Evolutionary conservation across 176 grass and related monocot genomes (phyloP), one percentile per base, ranked within the genome.

Genomic region (Aegilops umbellulata): DNA sequence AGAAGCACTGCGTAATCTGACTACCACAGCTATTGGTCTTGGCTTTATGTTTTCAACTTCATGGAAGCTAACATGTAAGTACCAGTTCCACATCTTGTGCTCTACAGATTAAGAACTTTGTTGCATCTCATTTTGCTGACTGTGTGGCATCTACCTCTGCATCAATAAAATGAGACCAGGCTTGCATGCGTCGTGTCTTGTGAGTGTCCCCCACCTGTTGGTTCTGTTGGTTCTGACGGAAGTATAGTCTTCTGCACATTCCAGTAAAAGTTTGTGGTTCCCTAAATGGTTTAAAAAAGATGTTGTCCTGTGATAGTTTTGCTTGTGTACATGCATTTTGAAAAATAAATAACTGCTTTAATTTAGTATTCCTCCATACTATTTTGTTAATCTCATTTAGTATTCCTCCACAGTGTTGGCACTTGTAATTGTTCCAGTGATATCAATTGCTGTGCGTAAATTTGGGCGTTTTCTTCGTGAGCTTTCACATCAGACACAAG

Each of bases 1-100:
- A n/a, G 92, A 99, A 81, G 94, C 97, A 55, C 84, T 99, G 78
- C 90, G 97, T 69, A 99, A 90, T 86, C 65, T 93, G 70, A 90
- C 94, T 63, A 99, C 94, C 61, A 99, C 90, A 39, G 65, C 90
- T 82, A 96, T 99, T 80, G 97, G 97, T 78, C 94, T 99, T 80
- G 86, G 84, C 58, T 99, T 94, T 84, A 99, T 99, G 97, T 99
- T 99, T 86, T 42, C 90, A 83, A 99, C 97, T 86, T 99, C 97
- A 79, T 96, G 94, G 97, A 94, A 96, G 71, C 83, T 99, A 80
- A 99, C 97, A 90, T 80, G 94, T 99, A 89, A 94, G 97, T 85
- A 76, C 10, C 17, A 78, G 80, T 69, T 31, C n/a, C 64, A 74
- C 44, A 79, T 83, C 20, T 71, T 89, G 61, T 80, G 46, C 24